Evolutionary conservation across 2,329 filamentous ascomycete species (phyloP).

Genomic region (Apiospora saccharicola): DNA sequence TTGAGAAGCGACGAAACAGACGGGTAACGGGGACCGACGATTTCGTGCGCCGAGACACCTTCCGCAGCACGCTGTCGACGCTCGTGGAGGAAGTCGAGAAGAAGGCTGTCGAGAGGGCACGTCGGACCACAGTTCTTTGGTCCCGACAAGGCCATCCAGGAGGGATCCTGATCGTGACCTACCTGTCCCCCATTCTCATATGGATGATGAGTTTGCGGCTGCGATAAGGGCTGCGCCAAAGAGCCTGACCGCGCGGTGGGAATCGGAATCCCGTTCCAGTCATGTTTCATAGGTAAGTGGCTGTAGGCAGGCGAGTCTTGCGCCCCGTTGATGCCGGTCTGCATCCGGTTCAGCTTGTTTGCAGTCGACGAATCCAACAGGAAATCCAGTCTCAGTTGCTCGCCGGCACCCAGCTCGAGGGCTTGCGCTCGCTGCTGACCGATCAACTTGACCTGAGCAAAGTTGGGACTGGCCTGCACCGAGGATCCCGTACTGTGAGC

Average conservation of each 20-base stretch:
- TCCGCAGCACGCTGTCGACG: constrained; percentile 71
- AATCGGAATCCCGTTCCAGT: constrained; percentile 48
- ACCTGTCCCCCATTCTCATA: constrained; percentile 25
- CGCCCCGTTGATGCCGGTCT: constrained; percentile 56
- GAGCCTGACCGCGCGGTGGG: constrained; percentile 22
- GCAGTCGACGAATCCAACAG: constrained; percentile 64
- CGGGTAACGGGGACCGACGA: constrained; percentile 81
- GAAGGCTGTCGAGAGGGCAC: constrained; percentile 79
- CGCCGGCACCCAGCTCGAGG: constrained; percentile 64
- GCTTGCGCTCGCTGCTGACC: constrained; percentile 62
- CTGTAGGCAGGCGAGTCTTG: constrained; percentile 54
- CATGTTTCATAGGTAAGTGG: constrained; percentile 59
- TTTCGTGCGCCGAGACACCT: constrained; percentile 68
- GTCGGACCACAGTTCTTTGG: constrained; percentile 71
- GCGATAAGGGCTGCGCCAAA: constrained; percentile 15
- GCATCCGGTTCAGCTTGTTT: constrained; percentile 61
- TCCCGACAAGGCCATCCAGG: constrained; percentile 37
- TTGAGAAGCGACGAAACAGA: constrained; percentile 82
- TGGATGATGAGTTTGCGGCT: neutral
- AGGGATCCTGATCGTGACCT: constrained; percentile 23
- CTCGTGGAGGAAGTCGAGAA: constrained; percentile 80
- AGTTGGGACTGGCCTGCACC: constrained; percentile 37
- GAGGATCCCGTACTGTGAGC: constrained; percentile 28
- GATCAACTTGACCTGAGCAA: constrained; percentile 42
- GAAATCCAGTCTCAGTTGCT: constrained; percentile 77